A percentile compares a stretch with the other conserved stretches of the same genome.
Conservation (phyloP, 148 eudicot genomes). For the Amaranthus cruentus region DNA sequence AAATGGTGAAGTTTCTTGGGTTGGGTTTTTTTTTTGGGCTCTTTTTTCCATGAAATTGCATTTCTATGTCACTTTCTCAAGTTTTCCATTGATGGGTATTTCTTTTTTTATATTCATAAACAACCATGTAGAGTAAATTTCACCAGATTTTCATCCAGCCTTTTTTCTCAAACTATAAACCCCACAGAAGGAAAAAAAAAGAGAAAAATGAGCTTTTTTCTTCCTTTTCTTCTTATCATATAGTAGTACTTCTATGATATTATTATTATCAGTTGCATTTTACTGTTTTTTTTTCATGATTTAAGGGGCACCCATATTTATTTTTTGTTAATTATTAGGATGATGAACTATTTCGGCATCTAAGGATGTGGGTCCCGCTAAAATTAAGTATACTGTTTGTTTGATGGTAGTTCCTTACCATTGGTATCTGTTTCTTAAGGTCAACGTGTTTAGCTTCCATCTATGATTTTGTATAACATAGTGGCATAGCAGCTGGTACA, state of each 20-base stretch:
- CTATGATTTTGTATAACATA: conserved; percentile 19
- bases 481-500: conserved; percentile 20
- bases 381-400: conserved; percentile 2
- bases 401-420: conserved; percentile 16
- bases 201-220: background rate
- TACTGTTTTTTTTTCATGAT: conserved; percentile 8
- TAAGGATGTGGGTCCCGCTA: conserved; percentile 25
- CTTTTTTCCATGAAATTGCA: background rate
- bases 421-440: conserved; percentile 18
- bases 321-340: conserved; percentile 16
- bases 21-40: too few relatives aligned
- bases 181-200: background rate
- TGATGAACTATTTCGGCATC: conserved; percentile 20
- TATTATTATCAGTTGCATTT: conserved; percentile 19
- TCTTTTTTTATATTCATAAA: background rate
- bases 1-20: too few relatives aligned
- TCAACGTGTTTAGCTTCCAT: conserved; percentile 28
- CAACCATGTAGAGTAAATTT: background rate
- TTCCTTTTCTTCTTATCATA: background rate
- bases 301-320: background rate
- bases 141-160: conserved; percentile 5
- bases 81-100: conserved; percentile 8
- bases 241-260: background rate
- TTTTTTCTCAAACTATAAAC: conserved; percentile 6
- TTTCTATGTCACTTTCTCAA: background rate